A percentile compares a stretch with the other conserved stretches of the same genome.
These are phyloP conservation scores for Flaveria bidentis DNA, from an alignment of 129 eudicot species.

Conservation along the genomic window DNA sequence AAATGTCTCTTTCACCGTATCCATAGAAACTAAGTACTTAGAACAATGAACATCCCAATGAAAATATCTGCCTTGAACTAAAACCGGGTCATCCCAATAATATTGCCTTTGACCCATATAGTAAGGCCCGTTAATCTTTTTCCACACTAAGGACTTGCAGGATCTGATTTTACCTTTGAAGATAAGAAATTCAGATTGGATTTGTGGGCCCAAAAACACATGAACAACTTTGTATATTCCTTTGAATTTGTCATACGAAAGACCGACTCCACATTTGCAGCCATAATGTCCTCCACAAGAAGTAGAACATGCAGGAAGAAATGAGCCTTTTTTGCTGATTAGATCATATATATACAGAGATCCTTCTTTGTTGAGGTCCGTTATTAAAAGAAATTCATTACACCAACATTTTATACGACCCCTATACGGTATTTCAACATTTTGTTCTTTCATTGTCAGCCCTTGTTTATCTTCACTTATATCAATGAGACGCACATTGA, in stretches of 20 bases:
- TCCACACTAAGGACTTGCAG: conserved; percentile 26
- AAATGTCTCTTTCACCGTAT: conserved; percentile 38
- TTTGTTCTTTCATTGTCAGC: conserved; percentile 26
- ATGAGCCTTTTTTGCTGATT: conserved; percentile 27
- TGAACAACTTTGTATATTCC: conserved; percentile 41
- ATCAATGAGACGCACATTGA: conserved; percentile 7
- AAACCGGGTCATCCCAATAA: conserved; percentile 40
- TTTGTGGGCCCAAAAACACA: conserved; percentile 29
- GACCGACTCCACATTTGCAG: conserved; percentile 33
- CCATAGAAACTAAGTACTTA: conserved; percentile 36
- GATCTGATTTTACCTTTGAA: conserved; percentile 11
- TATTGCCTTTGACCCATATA: conserved; percentile 22
- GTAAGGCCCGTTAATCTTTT: conserved; percentile 24
- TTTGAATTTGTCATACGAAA: conserved; percentile 34
- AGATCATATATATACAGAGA: conserved; percentile 26
- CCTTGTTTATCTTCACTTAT: conserved; percentile 25
- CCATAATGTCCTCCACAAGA: conserved; percentile 34
- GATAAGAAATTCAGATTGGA: conserved; percentile 38
- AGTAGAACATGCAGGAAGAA: conserved; percentile 19
- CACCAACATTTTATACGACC: conserved; percentile 40
- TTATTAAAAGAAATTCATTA: conserved; percentile 35
- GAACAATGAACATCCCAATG: conserved; percentile 39
- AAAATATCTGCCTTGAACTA: conserved; percentile 33
- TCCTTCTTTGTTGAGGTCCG: conserved; percentile 15
- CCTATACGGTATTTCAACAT: conserved; percentile 9